Percentiles rank a stretch among this genome's conserved stretches.
Evolutionary conservation across 768 basidiomycete genomes (phyloP).

Genomic region (Agaricus subrufescens): DNA sequence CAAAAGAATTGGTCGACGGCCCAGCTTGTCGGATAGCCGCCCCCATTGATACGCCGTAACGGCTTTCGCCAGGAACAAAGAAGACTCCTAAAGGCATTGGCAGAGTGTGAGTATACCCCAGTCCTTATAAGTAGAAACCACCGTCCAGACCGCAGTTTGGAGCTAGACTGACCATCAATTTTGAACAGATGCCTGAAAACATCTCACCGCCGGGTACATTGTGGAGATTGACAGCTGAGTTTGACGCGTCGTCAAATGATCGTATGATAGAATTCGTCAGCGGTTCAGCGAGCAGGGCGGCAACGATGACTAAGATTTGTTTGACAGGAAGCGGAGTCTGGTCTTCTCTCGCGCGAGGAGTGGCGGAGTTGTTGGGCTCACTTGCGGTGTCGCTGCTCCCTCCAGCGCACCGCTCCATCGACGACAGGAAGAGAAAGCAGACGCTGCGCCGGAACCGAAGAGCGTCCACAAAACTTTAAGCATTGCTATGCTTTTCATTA

Average conservation of each 20-base stretch:
- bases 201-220: slow-evolving; percentile 22
- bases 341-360: background rate
- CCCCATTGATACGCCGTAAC: slow-evolving; percentile 10
- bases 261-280: slow-evolving; percentile 39
- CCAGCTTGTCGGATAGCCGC: slow-evolving; percentile 7
- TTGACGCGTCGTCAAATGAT: slow-evolving; percentile 33
- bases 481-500: too few species aligned
- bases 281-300: slow-evolving; percentile 39
- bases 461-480: background rate
- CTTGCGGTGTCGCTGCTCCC: background rate
- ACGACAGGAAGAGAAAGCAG: background rate
- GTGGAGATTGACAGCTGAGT: slow-evolving; percentile 20
- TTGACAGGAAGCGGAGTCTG: slow-evolving; percentile 35
- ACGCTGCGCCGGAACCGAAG: background rate
- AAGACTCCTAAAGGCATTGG: slow-evolving; percentile 6
- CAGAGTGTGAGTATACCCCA: too few species aligned
- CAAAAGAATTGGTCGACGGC: slow-evolving; percentile 18
- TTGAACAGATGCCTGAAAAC: slow-evolving; percentile 36
- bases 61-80: slow-evolving; percentile 8
- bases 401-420: too few species aligned
- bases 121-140: too few species aligned
- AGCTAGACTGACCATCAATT: slow-evolving; percentile 31
- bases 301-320: slow-evolving; percentile 32
- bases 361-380: background rate
- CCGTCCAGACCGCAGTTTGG: background rate